A percentile compares a stretch with the other conserved stretches of the same genome.
These are phyloP conservation scores for Nicotiana attenuata DNA, from an alignment of 257 asterid species.

Conservation along the genomic window DNA sequence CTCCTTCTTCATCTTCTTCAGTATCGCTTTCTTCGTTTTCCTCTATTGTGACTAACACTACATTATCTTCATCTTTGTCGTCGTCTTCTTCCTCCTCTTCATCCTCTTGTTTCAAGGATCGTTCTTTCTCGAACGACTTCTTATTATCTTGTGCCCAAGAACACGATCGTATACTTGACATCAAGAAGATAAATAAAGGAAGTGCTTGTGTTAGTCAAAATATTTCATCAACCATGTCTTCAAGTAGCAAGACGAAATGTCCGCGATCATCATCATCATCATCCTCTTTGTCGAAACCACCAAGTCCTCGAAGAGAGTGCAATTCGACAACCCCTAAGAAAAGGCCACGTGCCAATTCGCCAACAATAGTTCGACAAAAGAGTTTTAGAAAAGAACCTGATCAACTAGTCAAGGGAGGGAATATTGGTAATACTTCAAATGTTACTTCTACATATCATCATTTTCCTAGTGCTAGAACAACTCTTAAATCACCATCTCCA, in stretches of 20 bases:
- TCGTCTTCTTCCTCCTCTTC: constrained; percentile 29
- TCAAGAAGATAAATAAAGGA: constrained; percentile 4
- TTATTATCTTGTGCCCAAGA: constrained; percentile 57
- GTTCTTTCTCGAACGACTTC: constrained; percentile 59
- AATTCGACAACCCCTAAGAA: constrained; percentile 38
- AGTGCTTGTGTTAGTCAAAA: not conserved
- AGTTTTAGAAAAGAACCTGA: constrained; percentile 49
- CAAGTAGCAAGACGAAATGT: not conserved
- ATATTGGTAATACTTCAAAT: not conserved
- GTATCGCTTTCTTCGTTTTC: constrained; percentile 36
- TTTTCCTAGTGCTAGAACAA: constrained; percentile 23
- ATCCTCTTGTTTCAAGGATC: constrained; percentile 33
- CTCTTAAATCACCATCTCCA: constrained; percentile 64
- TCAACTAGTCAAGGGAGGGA: not conserved
- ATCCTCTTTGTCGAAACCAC: constrained; percentile 8
- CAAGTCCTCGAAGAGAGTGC: constrained; percentile 23
- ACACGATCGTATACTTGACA: constrained; percentile 43
- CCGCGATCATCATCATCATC: constrained; percentile 1
- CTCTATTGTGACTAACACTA: constrained; percentile 26
- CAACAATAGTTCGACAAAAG: constrained; percentile 53
- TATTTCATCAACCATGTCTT: constrained; percentile 3
- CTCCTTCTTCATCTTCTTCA: constrained; percentile 41
- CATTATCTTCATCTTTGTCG: constrained; percentile 17
- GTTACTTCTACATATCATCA: constrained; percentile 1
- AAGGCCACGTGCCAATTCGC: constrained; percentile 53